Conservation (phyloP, 768 basidiomycete species). For the Pleurotus pulmonarius region DNA sequence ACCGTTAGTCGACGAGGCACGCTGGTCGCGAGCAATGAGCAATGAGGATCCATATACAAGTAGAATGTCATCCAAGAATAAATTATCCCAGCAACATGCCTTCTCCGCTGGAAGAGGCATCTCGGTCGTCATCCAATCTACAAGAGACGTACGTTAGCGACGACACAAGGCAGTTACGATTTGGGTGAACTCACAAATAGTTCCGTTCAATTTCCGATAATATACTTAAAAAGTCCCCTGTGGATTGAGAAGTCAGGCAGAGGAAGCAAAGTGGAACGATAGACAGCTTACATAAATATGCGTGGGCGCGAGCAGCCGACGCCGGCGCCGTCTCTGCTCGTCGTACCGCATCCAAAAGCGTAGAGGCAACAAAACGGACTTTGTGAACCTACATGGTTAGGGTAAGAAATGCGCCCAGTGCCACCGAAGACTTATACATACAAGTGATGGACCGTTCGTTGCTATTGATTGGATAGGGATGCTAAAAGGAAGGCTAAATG, state of each 20-base stretch:
- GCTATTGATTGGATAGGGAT: conserved; percentile 94
- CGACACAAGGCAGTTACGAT: background rate
- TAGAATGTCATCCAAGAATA: conserved; percentile 2
- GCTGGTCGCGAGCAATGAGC: background rate
- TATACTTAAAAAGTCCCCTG: conserved; percentile 92
- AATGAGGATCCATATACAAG: background rate
- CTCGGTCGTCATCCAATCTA: conserved; percentile 69
- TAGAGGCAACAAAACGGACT: conserved; percentile 91
- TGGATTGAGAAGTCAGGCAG: conserved; percentile 7
- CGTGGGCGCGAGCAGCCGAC: conserved; percentile 81
- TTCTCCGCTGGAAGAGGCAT: conserved; percentile 56
- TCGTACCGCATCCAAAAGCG: conserved; percentile 78
- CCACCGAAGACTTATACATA: conserved; percentile 24
- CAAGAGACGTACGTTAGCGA: conserved; percentile 10
- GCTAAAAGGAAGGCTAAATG: conserved; percentile 30
- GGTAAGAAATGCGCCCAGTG: background rate
- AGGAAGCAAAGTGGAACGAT: background rate
- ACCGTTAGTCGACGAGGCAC: background rate
- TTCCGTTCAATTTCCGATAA: conserved; percentile 89
- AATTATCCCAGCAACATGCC: conserved; percentile 31
- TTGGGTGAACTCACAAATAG: conserved; percentile 58
- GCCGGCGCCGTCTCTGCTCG: conserved; percentile 78
- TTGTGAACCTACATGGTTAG: conserved; percentile 68
- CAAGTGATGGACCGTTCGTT: conserved; percentile 80
- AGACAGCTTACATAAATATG: conserved; percentile 67